These are phyloP conservation scores for Exsudoporus frostii DNA, from an alignment of 768 basidiomycete species.

Conservation along the genomic window DNA sequence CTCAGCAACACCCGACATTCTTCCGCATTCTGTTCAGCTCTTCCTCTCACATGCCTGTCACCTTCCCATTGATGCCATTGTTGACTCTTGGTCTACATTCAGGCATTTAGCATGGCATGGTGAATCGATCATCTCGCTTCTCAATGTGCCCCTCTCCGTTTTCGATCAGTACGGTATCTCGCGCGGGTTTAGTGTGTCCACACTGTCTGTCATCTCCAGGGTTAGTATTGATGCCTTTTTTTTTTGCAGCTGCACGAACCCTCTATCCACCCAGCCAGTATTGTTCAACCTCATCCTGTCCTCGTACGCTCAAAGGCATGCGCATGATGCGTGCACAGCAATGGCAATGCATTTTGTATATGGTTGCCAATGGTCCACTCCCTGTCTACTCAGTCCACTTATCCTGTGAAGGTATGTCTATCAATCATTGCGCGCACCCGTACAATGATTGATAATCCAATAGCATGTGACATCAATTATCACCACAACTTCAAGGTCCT, in stretches of 20 bases:
- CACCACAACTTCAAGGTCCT: conserved; percentile 3
- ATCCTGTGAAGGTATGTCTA: not conserved
- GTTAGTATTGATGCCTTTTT: not conserved
- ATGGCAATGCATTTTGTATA: not conserved
- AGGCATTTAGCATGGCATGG: not conserved
- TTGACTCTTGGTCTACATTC: not conserved
- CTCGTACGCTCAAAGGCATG: not conserved
- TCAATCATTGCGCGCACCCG: too few relatives aligned
- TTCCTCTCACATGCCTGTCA: not conserved
- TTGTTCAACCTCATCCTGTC: not conserved
- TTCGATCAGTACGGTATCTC: not conserved
- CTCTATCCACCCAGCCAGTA: not conserved
- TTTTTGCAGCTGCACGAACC: not conserved
- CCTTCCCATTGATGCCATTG: not conserved
- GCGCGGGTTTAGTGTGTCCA: not conserved
- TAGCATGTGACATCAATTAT: not conserved
- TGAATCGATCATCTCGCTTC: not conserved
- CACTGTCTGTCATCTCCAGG: too few relatives aligned
- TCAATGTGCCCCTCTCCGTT: not conserved
- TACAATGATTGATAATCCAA: too few relatives aligned
- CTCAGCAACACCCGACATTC: not conserved
- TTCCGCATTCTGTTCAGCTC: not conserved
- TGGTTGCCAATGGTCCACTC: not conserved
- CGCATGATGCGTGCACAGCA: conserved; percentile 4
- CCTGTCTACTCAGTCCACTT: not conserved